A percentile compares a stretch with the other conserved stretches of the same genome.
Evolutionary conservation across 2,329 filamentous ascomycete species (phyloP).

Genomic region (Sporothrix euskadiensis): DNA sequence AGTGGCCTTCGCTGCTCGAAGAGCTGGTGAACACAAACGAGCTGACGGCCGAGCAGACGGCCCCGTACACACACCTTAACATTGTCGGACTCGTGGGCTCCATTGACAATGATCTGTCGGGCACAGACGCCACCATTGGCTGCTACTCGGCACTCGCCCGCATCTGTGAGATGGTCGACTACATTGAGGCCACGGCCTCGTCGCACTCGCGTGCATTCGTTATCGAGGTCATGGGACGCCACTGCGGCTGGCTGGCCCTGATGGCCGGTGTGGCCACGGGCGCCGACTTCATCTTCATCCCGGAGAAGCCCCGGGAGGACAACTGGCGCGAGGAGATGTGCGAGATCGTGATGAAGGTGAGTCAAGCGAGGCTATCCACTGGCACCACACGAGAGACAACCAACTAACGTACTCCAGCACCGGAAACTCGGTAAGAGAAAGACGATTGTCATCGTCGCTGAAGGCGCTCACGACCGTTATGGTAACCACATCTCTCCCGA

Average conservation of each 20-base stretch:
- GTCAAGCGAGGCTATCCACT: slow-evolving; percentile 47
- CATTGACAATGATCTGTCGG: slow-evolving; percentile 97
- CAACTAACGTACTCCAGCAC: slow-evolving; percentile 58
- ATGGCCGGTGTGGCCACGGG: slow-evolving; percentile 95
- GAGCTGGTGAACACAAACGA: slow-evolving; percentile 78
- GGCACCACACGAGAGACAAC: background rate
- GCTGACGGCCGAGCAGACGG: slow-evolving; percentile 68
- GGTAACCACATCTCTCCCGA: slow-evolving; percentile 79
- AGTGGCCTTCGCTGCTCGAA: slow-evolving; percentile 85
- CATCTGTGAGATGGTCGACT: slow-evolving; percentile 95
- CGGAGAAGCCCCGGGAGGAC: slow-evolving; percentile 83
- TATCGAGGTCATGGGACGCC: slow-evolving; percentile 96
- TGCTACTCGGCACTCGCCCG: slow-evolving; percentile 91
- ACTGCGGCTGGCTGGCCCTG: slow-evolving; percentile 95
- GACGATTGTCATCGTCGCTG: slow-evolving; percentile 96
- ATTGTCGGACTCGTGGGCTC: slow-evolving; percentile 95
- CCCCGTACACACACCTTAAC: slow-evolving; percentile 82
- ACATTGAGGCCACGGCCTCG: slow-evolving; percentile 90
- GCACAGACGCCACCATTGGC: slow-evolving; percentile 95
- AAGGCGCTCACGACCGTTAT: slow-evolving; percentile 84
- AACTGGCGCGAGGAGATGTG: slow-evolving; percentile 93
- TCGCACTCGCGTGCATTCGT: slow-evolving; percentile 97
- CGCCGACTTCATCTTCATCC: slow-evolving; percentile 95
- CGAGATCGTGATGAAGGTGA: slow-evolving; percentile 68
- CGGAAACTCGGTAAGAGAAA: slow-evolving; percentile 87